Conservation (phyloP, 139 green algal species). For the Chlamydomonas schloesseri region DNA sequence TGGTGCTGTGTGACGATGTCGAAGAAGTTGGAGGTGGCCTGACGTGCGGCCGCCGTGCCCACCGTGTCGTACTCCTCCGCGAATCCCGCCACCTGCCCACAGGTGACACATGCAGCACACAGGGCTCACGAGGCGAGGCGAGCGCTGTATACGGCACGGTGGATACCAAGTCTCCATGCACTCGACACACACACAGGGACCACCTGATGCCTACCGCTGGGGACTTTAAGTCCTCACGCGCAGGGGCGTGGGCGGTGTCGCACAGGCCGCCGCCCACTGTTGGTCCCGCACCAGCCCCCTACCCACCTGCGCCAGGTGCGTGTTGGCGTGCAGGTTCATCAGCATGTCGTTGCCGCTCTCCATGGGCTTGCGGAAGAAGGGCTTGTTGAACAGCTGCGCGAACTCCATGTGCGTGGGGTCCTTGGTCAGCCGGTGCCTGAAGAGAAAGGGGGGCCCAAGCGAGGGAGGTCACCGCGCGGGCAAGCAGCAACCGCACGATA, state of each 20-base stretch:
- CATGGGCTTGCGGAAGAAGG: constrained; percentile 62
- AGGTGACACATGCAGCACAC: too few species aligned
- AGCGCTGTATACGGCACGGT: too few species aligned
- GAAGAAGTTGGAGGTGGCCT: constrained; percentile 51
- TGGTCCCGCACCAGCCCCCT: neutral
- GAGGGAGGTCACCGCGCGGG: too few species aligned
- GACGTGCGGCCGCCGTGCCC: constrained; percentile 46
- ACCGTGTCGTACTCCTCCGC: constrained; percentile 59
- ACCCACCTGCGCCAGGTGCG: constrained; percentile 78
- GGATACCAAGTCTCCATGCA: too few species aligned
- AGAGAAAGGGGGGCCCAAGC: too few species aligned
- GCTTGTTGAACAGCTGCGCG: constrained; percentile 71
- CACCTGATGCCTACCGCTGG: too few species aligned
- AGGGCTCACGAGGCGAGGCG: too few species aligned
- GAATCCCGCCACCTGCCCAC: constrained; percentile 81
- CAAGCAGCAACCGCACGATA: too few species aligned
- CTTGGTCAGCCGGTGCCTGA: constrained; percentile 44
- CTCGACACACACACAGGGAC: too few species aligned
- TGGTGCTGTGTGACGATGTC: constrained; percentile 47
- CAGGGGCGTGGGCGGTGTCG: too few species aligned
- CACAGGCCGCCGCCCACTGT: too few species aligned
- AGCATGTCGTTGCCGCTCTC: constrained; percentile 57
- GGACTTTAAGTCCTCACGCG: too few species aligned
- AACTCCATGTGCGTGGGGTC: constrained; percentile 54
- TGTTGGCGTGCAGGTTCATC: constrained; percentile 77